Base-by-base conservation (phyloP, 495 filamentous ascomycete species). In the Penicillium macrosclerotiorum region DNA sequence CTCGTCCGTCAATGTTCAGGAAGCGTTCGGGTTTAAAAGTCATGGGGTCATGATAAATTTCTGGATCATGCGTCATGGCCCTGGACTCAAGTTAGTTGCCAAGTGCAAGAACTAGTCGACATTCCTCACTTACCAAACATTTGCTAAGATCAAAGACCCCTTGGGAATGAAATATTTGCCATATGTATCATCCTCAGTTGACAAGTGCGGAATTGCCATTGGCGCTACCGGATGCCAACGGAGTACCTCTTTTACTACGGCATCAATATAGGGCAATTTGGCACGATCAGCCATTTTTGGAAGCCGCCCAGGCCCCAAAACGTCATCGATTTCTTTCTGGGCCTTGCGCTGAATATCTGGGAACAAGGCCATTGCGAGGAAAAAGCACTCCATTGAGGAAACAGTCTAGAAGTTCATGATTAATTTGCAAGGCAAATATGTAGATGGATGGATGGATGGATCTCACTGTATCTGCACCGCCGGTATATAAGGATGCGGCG, bases 161-260 rank as follows among this genome's bases (percentile, higher is more conserved):
- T 77, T 76, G 0, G 76, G 76, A 11, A 79, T 73, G n/a, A 44
- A 38, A 29, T 73, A 73, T 1, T 61, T 65, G 1, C 52, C 45
- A 18, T 53, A 69, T 2, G 51, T 56, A 41, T 84, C 78, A 46
- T 84, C 82, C 8, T 73, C 59, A 11, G 60, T 57, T 2, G 72
- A 70, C 5, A 64, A 62, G 47, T 88, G 84, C 0, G 83, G 77
- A 24, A 86, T 64, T 0, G 59, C 65, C 49, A 71, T 66, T 1
- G 78, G 68, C 0, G 43, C 52, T 0, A 74, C 63, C 0, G 73
- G 71, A 23, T 69, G 65, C 74, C 74, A 79, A 3, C 74, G 68
- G 2, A 70, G 50, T 0, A 55, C 46, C 37, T 79, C 75, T 39
- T 74, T 73, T 8, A 77, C 59, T 0, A 76, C 16, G 2, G 68